These are phyloP conservation scores for Geotrichum carabidarum DNA, from an alignment of 1,139 yeast genomes.

Conservation along the genomic window DNA sequence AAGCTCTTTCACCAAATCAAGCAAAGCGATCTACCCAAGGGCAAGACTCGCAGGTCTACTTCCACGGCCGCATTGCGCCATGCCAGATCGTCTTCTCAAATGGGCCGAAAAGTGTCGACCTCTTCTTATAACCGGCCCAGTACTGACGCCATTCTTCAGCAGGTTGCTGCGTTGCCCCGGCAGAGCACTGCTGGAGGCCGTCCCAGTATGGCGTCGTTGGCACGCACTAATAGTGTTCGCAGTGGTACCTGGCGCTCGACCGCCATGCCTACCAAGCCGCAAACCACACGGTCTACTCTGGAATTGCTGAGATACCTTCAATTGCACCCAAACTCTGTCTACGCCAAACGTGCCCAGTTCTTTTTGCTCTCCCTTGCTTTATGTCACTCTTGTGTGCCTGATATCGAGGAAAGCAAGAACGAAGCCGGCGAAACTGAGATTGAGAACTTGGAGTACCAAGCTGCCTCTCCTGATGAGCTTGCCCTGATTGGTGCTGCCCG, in stretches of 20 bases:
- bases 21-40: constrained; percentile 14
- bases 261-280: constrained; percentile 36
- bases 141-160: constrained; percentile 33
- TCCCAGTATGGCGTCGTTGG: constrained; percentile 49
- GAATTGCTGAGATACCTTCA: constrained; percentile 68
- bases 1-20: constrained; percentile 17
- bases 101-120: constrained; percentile 1
- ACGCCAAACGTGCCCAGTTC: constrained; percentile 68
- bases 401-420: constrained; percentile 35
- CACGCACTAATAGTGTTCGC: constrained; percentile 26
- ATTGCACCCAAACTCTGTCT: constrained; percentile 61
- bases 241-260: constrained; percentile 37
- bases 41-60: constrained; percentile 7
- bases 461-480: constrained; percentile 93
- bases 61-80: constrained; percentile 4
- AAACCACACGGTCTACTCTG: constrained; percentile 47
- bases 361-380: constrained; percentile 77
- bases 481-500: constrained; percentile 93
- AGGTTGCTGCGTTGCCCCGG: constrained; percentile 37
- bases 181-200: constrained; percentile 39
- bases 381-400: constrained; percentile 87
- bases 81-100: constrained; percentile 14
- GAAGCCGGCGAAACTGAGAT: constrained; percentile 42
- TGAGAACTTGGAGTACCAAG: constrained; percentile 63
- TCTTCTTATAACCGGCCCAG: constrained; percentile 25